These are phyloP conservation scores for Globisporangium spiculum DNA, from an alignment of 352 stramenopile genomes.

Conservation along the genomic window DNA sequence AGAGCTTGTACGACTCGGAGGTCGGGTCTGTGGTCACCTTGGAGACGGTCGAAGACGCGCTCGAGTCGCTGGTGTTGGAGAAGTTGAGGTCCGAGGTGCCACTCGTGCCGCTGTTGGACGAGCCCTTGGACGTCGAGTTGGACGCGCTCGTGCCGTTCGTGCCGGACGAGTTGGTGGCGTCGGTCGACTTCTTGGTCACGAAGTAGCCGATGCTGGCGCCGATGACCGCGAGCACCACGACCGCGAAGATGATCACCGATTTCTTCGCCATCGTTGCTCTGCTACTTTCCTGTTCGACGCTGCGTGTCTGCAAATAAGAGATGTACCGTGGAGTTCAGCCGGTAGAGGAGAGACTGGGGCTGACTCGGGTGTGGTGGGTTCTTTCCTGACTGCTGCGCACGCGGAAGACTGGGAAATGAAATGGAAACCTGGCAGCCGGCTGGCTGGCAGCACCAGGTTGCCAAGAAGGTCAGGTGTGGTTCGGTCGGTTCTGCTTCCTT, in stretches of 20 bases:
- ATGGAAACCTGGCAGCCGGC: not conserved
- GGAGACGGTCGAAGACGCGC: conserved; percentile 6
- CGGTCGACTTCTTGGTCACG: conserved; percentile 16
- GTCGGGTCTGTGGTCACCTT: conserved; percentile 21
- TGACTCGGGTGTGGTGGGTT: not conserved
- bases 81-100: conserved; percentile 10
- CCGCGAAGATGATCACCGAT: conserved; percentile 18
- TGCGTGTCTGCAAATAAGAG: not conserved
- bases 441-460: not conserved
- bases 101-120: conserved; percentile 8
- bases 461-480: not conserved
- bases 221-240: conserved; percentile 25
- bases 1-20: conserved; percentile 17
- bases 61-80: conserved; percentile 6
- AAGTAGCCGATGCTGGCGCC: conserved; percentile 24
- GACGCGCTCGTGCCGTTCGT: conserved; percentile 15
- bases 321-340: not conserved
- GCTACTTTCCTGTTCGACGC: not conserved
- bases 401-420: conserved; percentile 9
- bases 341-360: not conserved
- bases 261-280: conserved; percentile 19
- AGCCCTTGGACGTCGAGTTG: conserved; percentile 10
- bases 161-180: conserved; percentile 13
- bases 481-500: not conserved
- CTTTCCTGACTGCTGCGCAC: not conserved